Conservation (phyloP, 306 rosid species). For the Ormosia semicastrata region DNA sequence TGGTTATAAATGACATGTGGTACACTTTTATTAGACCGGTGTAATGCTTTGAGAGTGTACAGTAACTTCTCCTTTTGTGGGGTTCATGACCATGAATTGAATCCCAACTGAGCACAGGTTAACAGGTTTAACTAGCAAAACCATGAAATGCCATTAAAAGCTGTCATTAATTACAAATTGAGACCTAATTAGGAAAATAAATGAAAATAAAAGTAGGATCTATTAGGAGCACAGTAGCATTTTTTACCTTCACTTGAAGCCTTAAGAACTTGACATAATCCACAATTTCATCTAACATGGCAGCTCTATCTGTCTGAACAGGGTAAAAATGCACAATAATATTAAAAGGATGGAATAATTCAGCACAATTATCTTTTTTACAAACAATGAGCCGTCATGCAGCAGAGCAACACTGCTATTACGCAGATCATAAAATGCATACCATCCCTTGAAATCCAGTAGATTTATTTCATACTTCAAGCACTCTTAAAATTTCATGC, state of each 20-base stretch:
- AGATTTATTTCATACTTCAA: not conserved
- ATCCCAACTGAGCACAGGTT: too few relatives aligned
- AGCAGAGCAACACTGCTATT: slow-evolving; percentile 15
- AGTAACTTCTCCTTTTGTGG: too few relatives aligned
- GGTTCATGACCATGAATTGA: slow-evolving; percentile 14
- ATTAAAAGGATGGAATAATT: slow-evolving; percentile 17
- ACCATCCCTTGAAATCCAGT: not conserved
- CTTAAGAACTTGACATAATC: slow-evolving; percentile 97
- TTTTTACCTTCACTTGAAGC: slow-evolving; percentile 92
- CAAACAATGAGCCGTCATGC: slow-evolving; percentile 21
- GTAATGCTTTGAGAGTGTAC: too few relatives aligned
- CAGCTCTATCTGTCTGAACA: slow-evolving; percentile 92
- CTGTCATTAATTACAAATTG: not conserved
- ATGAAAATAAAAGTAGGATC: not conserved
- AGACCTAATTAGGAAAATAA: not conserved
- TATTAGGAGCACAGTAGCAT: not conserved
- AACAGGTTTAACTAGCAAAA: not conserved
- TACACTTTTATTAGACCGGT: too few relatives aligned
- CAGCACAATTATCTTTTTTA: not conserved
- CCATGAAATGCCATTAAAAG: not conserved
- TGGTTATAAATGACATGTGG: too few relatives aligned
- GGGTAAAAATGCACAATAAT: slow-evolving; percentile 1
- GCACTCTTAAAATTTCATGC: not conserved
- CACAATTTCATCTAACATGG: slow-evolving; percentile 96
- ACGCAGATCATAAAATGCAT: not conserved